phyloP scores from a whole-genome alignment of 306 rosid species.

The Pachyrhizus erosus region DNA sequence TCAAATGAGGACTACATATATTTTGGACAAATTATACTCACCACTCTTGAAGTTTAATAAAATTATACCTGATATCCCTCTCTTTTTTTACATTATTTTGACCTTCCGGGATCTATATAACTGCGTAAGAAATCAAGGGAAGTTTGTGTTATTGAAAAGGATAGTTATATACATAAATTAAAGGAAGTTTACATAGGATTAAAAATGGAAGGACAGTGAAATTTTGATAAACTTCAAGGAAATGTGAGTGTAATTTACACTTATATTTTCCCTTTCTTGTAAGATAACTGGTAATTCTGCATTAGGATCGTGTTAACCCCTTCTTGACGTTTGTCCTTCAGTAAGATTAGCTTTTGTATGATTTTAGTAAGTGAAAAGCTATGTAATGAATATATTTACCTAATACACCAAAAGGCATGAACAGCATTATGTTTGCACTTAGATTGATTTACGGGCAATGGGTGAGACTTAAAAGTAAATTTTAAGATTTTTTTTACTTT shows the following conservation, averaged over 20 bases:
- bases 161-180: background rate
- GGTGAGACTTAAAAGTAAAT: too few relatives aligned
- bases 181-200: background rate
- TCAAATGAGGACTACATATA: background rate
- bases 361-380: background rate
- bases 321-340: background rate
- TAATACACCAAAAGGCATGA: background rate
- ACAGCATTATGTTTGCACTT: background rate
- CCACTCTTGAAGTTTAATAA: background rate
- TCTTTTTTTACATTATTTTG: background rate
- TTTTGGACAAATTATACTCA: background rate
- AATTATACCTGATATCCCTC: background rate
- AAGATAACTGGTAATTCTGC: constrained; percentile 7
- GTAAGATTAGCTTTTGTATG: constrained; percentile 3
- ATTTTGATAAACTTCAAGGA: background rate
- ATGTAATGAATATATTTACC: background rate
- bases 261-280: background rate
- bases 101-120: background rate
- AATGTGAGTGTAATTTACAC: background rate
- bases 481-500: too few relatives aligned
- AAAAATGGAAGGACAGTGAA: background rate
- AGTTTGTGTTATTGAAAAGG: background rate
- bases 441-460: too few relatives aligned
- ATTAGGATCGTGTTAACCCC: background rate
- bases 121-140: background rate